These are phyloP conservation scores for Ophiostoma australiae DNA, from an alignment of 2,329 filamentous ascomycete genomes.

Conservation along the genomic window DNA sequence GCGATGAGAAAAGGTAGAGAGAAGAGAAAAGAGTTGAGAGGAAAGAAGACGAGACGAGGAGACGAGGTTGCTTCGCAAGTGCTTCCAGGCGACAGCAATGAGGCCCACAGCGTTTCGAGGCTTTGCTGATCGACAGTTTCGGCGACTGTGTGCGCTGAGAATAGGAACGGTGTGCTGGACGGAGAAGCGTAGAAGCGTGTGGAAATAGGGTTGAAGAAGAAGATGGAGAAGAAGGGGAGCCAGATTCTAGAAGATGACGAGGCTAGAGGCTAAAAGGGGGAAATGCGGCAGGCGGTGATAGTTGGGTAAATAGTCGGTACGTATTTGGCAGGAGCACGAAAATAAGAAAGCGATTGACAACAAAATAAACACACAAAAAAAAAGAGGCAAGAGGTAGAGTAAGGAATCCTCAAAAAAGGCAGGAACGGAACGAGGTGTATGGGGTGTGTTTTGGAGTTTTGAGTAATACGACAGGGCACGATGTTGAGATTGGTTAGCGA, in stretches of 20 bases:
- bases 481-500: background rate
- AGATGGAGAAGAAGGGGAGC: background rate
- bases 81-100: constrained; percentile 22
- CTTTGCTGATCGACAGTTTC: constrained; percentile 40
- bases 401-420: background rate
- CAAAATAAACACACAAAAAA: background rate
- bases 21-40: background rate
- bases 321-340: background rate
- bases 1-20: background rate
- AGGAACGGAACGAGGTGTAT: constrained; percentile 12
- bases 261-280: background rate
- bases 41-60: background rate
- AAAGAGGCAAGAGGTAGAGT: background rate
- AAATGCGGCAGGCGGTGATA: background rate
- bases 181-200: background rate
- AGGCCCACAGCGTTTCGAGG: constrained; percentile 34
- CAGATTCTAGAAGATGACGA: background rate
- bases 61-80: background rate
- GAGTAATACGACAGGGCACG: constrained; percentile 2
- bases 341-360: background rate
- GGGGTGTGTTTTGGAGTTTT: constrained; percentile 1
- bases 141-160: constrained; percentile 29
- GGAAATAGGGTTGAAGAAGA: background rate
- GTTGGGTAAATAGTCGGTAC: background rate
- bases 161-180: background rate